Conservation (phyloP, 2,329 filamentous ascomycete species). For the Aspergillus nomiae region DNA sequence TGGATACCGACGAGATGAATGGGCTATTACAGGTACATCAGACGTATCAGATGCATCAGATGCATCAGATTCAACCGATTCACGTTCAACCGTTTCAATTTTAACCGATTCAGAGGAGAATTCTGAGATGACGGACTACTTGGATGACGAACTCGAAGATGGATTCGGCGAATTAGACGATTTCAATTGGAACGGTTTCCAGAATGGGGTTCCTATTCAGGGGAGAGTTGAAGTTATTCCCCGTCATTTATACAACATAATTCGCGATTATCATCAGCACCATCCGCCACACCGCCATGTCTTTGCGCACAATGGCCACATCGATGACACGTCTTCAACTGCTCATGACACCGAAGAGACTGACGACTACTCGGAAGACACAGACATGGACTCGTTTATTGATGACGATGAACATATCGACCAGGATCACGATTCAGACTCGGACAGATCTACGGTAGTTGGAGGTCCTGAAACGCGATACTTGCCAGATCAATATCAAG, state of each 20-base stretch:
- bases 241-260: constrained; percentile 9
- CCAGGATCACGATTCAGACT: constrained; percentile 27
- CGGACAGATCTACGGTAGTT: constrained; percentile 37
- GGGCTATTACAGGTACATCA: constrained; percentile 40
- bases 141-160: constrained; percentile 24
- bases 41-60: constrained; percentile 31
- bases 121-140: constrained; percentile 48
- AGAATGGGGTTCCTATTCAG: constrained; percentile 15
- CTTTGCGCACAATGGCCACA: neutral
- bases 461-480: constrained; percentile 22
- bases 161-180: constrained; percentile 31
- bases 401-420: constrained; percentile 30
- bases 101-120: constrained; percentile 49
- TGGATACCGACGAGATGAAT: constrained; percentile 53
- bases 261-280: neutral
- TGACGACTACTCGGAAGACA: constrained; percentile 31
- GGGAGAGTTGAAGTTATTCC: constrained; percentile 17
- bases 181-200: constrained; percentile 20
- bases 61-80: constrained; percentile 16
- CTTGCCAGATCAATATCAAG: constrained; percentile 17
- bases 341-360: constrained; percentile 22
- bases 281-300: neutral
- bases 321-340: constrained; percentile 10
- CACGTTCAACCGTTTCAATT: constrained; percentile 24
- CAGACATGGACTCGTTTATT: constrained; percentile 39